Evolutionary conservation across 495 filamentous ascomycete species (phyloP), one percentile per base, ranked within the genome.

Genomic region (Talaromyces thailandensis): DNA sequence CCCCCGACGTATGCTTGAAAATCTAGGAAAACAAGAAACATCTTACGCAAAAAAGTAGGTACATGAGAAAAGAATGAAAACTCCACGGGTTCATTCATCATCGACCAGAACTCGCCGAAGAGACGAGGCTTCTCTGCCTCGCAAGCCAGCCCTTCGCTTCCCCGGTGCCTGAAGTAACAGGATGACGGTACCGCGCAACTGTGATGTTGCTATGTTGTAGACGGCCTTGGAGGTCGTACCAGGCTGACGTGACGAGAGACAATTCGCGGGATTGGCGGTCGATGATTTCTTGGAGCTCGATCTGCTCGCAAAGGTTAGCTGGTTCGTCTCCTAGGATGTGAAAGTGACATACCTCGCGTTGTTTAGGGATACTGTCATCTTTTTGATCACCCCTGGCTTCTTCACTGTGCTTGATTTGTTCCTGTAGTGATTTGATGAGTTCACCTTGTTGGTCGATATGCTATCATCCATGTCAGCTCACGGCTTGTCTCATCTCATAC

Each of bases 71-170:
- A 48, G 16, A 21, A 48, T 21, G 35, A 48, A 48, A n/a, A n/a
- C n/a, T n/a, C n/a, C n/a, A n/a, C n/a, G n/a, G n/a, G n/a, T n/a
- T n/a, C n/a, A n/a, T n/a, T n/a, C n/a, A n/a, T 56, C 37, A 56
- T 43, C 61, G 57, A 31, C 43, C 43, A 35, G 18, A 37, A 23
- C 37, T 58, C 14, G 62, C 53, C 18, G 14, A 24, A 64, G 76
- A 85, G 65, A 93, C 84, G 67, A 84, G 78, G 71, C 82, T 86
- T 73, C 93, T 81, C 78, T 97, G 93, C 76, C 88, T 93, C 57
- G 91, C 91, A 45, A 98, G 74, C 92, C 92, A 98, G 68, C 92
- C 93, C 71, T 83, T 87, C 32, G 91, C 91, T 48, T 98, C 91
- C 84, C 88, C 66, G 92, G 73, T 8, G 3, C 76, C 76, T 24